Percentiles rank a stretch among this genome's conserved stretches.
Evolutionary conservation across 2,329 filamentous ascomycete genomes (phyloP).

Genomic region (Corinectria fuckeliana): DNA sequence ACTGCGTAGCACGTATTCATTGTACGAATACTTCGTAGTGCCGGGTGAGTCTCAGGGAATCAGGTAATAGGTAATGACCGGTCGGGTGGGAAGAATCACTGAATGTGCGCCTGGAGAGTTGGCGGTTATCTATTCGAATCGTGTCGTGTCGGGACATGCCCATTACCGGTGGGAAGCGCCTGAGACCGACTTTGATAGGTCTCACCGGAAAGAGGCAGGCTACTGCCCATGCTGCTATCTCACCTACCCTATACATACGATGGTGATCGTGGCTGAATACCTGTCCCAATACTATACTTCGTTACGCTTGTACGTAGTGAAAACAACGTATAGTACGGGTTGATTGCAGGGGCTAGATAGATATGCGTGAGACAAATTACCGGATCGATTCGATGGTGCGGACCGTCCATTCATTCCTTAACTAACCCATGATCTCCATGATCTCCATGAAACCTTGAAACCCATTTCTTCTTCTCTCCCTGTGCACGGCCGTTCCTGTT

Average conservation of each 20-base stretch:
- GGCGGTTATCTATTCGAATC: neutral
- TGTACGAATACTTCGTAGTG: too few species aligned
- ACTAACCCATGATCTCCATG: slow-evolving; percentile 1
- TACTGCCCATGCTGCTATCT: too few species aligned
- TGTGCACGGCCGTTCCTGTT: neutral
- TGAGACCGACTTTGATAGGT: too few species aligned
- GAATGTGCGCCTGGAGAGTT: neutral
- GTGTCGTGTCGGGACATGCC: neutral
- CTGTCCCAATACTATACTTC: too few species aligned
- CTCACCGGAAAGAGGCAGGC: too few species aligned
- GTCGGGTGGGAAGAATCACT: neutral
- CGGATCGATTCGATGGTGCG: neutral
- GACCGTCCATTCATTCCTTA: neutral
- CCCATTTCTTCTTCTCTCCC: neutral
- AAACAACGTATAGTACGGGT: neutral
- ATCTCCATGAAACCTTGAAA: neutral
- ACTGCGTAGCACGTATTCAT: too few species aligned
- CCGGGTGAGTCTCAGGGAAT: neutral
- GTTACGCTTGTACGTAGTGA: too few species aligned
- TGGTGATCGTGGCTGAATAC: too few species aligned
- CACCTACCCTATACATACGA: too few species aligned
- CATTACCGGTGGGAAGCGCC: too few species aligned
- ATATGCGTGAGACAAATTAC: neutral
- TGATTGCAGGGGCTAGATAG: neutral
- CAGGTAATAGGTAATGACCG: too few species aligned